These are phyloP conservation scores for Kalaharituber pfeilii DNA, from an alignment of 2,329 filamentous ascomycete species.

Conservation along the genomic window DNA sequence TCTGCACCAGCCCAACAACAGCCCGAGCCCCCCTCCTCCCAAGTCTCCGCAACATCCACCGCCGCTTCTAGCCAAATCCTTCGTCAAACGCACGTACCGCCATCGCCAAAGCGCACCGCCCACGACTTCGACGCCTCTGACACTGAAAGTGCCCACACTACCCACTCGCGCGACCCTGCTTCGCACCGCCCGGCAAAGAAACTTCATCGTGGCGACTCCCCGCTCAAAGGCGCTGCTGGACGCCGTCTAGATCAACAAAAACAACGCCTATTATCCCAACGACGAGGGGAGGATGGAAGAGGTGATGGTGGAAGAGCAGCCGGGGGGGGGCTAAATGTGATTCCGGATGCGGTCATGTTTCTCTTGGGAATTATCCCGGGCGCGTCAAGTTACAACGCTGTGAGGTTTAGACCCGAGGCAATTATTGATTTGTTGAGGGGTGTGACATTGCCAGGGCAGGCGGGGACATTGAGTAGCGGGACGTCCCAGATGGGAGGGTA, in stretches of 20 bases:
- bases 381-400: conserved; percentile 52
- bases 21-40: conserved; percentile 45
- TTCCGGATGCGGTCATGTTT: conserved; percentile 50
- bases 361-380: conserved; percentile 57
- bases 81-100: background rate
- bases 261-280: conserved; percentile 28
- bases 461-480: no score
- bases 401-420: conserved; percentile 50
- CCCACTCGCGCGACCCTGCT: conserved; percentile 30
- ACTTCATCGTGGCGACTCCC: conserved; percentile 73
- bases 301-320: conserved; percentile 9
- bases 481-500: background rate
- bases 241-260: conserved; percentile 65
- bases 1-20: conserved; percentile 26
- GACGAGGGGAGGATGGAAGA: conserved; percentile 12
- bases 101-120: conserved; percentile 30
- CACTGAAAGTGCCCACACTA: conserved; percentile 29
- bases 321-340: conserved; percentile 24
- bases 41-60: conserved; percentile 9
- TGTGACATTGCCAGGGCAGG: conserved; percentile 40
- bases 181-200: conserved; percentile 56
- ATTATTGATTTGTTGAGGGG: conserved; percentile 57
- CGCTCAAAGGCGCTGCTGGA: conserved; percentile 76
- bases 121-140: conserved; percentile 42
- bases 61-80: background rate